Evolutionary conservation across 1,284 basidiomycete genomes (phyloP).

Genomic region (Apiotrichum gamsii): DNA sequence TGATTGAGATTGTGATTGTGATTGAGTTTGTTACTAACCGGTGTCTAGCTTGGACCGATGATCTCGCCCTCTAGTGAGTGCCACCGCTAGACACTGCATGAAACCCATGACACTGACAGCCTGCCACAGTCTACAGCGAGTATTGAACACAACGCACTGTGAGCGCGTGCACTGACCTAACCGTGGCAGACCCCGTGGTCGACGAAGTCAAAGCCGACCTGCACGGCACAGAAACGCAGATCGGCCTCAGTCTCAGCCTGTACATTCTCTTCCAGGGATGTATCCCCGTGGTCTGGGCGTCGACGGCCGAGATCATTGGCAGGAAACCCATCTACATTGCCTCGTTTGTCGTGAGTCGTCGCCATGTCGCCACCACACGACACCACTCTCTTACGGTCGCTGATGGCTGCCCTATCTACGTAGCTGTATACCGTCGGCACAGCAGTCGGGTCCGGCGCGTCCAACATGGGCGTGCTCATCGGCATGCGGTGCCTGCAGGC

Average conservation of each 20-base stretch:
- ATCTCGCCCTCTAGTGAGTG: conserved; percentile 54
- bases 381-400: too few species aligned
- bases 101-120: too few species aligned
- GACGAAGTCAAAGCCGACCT: conserved; percentile 60
- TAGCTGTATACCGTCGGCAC: conserved; percentile 60
- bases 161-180: too few species aligned
- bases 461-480: conserved; percentile 60
- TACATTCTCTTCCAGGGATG: conserved; percentile 59
- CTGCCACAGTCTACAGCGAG: too few species aligned
- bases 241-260: conserved; percentile 65
- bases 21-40: too few species aligned
- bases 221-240: conserved; percentile 59
- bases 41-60: conserved; percentile 62
- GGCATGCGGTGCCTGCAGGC: conserved; percentile 48
- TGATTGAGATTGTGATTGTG: too few species aligned
- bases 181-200: conserved; percentile 52
- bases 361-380: background rate
- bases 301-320: conserved; percentile 65
- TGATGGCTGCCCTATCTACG: too few species aligned
- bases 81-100: too few species aligned
- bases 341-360: conserved; percentile 49
- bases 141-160: too few species aligned
- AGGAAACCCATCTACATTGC: conserved; percentile 67
- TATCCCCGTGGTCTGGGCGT: conserved; percentile 39
- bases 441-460: conserved; percentile 59